Evolutionary conservation across 805 yeast species (phyloP), one percentile per base, ranked within the genome.

Genomic region (Komagataella phaffii): DNA sequence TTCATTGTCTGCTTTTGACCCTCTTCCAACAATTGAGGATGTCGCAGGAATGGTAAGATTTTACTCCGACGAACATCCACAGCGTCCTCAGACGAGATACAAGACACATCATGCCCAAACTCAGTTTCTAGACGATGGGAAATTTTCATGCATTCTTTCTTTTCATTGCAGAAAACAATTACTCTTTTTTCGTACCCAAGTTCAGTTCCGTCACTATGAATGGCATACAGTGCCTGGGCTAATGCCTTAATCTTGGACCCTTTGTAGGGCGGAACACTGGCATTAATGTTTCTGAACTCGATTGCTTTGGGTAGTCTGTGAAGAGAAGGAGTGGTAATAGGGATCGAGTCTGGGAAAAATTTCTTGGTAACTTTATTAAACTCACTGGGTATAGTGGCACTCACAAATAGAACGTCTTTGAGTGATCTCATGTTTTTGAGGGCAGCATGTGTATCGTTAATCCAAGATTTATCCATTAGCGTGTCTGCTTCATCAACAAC

Each of bases 401-500:
- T 83, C 53, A 91, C 87, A 57, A 91, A 78, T 0, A 90, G 74
- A 19, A 88, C 64, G 54, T 87, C 85, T 48, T 71, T 73, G 45
- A 85, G 66, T 53, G 77, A 75, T 3, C 67, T 59, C 68, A 81
- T 72, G 49, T 65, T 57, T 19, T 65, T 70, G 12, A 88, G 67
- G 1, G 79, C 76, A 2, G 70, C 64, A 55, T 79, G 74, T 2
- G 96, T 86, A 49, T 79, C 81, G 23, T 74, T 74, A 8, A 81
- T 64, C 75, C 89, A 90, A 0, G 93, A 83, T 50, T 79, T 77
- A 62, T 90, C 96, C 80, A 90, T 75, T 52, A 91, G 68, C 0
- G 96, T 85, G 66, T 91, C 99, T 0, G 99, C 98, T 65, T 91
- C 99, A 63, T 91, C 99, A 12, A 86, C 77, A 1, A 87, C 91